Evolutionary conservation across 2,329 filamentous ascomycete species (phyloP).

Genomic region (Fusarium nygamai): DNA sequence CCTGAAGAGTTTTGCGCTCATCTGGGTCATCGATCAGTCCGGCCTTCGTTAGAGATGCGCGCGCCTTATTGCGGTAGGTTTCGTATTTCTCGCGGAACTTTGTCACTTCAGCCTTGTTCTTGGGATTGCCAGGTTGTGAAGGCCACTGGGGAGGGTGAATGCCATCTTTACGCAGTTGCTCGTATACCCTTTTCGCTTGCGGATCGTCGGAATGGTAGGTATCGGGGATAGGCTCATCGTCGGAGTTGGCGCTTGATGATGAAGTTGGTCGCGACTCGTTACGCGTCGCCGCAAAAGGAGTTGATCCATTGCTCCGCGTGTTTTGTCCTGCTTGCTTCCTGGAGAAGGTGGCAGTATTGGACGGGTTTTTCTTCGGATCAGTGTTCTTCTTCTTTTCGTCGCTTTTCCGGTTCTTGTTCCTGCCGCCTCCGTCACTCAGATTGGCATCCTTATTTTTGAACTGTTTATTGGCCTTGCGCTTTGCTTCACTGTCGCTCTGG

Average conservation of each 20-base stretch:
- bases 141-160: constrained; percentile 67
- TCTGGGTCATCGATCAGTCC: constrained; percentile 73
- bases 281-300: constrained; percentile 33
- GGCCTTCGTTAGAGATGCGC: constrained; percentile 66
- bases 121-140: constrained; percentile 61
- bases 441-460: constrained; percentile 42
- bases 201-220: constrained; percentile 46
- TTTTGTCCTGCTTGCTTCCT: constrained; percentile 28
- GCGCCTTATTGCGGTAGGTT: constrained; percentile 65
- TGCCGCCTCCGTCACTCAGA: constrained; percentile 40
- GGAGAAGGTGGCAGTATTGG: constrained; percentile 4
- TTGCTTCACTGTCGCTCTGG: constrained; percentile 43
- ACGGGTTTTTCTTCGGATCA: constrained; percentile 31
- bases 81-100: constrained; percentile 66
- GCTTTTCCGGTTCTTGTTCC: constrained; percentile 35
- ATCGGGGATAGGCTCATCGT: constrained; percentile 31
- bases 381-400: constrained; percentile 43
- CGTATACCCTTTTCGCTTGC: constrained; percentile 62
- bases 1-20: constrained; percentile 67
- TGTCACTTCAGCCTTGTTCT: constrained; percentile 62
- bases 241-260: constrained; percentile 37
- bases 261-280: constrained; percentile 40
- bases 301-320: constrained; percentile 32
- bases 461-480: constrained; percentile 41
- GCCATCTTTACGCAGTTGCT: constrained; percentile 63